Base-by-base conservation (phyloP, 1,139 yeast species). In the Pichia sp. region DNA sequence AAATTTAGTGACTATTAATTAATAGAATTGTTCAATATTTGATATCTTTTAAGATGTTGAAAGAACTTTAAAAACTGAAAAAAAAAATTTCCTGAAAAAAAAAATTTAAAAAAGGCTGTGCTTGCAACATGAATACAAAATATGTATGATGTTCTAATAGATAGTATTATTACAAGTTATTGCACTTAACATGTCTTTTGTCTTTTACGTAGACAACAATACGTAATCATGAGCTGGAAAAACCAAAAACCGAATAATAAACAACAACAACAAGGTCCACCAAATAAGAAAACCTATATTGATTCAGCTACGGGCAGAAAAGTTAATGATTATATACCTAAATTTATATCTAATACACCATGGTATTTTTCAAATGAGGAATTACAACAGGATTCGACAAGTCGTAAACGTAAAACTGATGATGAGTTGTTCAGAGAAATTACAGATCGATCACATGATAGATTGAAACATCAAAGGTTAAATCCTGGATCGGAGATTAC, bases 391-490 rank as follows among this genome's bases (percentile, higher is more conserved):
- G 56, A 60, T 40, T 57, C 62, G 3, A 55, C 58, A 30, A 37
- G 47, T 9, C 45, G 63, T 24, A 58, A 57, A 35, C 43, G 60
- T 26, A 53, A 52, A 38, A 46, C 51, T 3, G 57, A 51, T 7
- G 59, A 53, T 32, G 60, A 42, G 52, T 57, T 39, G 51, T 58
- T 42, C 9, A 46, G 42, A 27, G 56, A 49, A 34, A 40, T 51
- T 3, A 48, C 46, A 11, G 52, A 54, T n/a, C 51, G 51, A n/a
- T 46, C 55, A 10, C 55, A 49, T 12, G 78, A 71, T 51, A 65
- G 74, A 36, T 60, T 78, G 16, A 65, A 73, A 22, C 84, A 78
- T 57, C 82, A 78, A 53, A 55, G 81, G 27, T 57, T 61, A 33
- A 60, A 62, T n/a, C 67, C 70, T 1, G 54, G 53, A n/a, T 54